phyloP scores from a whole-genome alignment of 179 eudicot genomes.

The Beta corolliflora region DNA sequence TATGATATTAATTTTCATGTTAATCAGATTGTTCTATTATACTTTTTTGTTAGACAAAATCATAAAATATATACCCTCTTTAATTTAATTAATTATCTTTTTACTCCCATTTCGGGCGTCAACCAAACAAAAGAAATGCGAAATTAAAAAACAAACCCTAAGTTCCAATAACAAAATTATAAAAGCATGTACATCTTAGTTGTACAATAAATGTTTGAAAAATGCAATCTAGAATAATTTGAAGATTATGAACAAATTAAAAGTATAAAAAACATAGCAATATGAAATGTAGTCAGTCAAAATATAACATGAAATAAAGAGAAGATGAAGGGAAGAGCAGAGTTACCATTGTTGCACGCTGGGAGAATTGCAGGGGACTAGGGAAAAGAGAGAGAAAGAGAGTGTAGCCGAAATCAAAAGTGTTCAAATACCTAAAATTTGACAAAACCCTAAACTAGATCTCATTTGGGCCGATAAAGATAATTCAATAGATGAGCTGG shows the following conservation, averaged over 20 bases:
- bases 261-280: not conserved
- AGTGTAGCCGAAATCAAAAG: not conserved
- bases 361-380: not conserved
- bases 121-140: not conserved
- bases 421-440: not conserved
- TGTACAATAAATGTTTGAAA: not conserved
- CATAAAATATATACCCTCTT: too few relatives aligned
- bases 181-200: too few relatives aligned
- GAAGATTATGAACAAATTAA: not conserved
- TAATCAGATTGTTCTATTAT: not conserved
- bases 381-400: not conserved
- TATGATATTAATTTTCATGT: not conserved
- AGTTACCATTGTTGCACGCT: constrained; percentile 13
- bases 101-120: not conserved
- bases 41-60: too few relatives aligned
- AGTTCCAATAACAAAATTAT: not conserved
- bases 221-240: not conserved
- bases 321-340: not conserved
- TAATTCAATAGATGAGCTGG: not conserved
- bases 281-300: not conserved
- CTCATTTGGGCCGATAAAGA: constrained; percentile 1
- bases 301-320: not conserved
- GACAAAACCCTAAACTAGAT: constrained; percentile 14
- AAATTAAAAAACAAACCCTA: not conserved
- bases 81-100: too few relatives aligned